Evolutionary conservation across 805 yeast genomes (phyloP).

Genomic region (Candida pseudoglaebosa): DNA sequence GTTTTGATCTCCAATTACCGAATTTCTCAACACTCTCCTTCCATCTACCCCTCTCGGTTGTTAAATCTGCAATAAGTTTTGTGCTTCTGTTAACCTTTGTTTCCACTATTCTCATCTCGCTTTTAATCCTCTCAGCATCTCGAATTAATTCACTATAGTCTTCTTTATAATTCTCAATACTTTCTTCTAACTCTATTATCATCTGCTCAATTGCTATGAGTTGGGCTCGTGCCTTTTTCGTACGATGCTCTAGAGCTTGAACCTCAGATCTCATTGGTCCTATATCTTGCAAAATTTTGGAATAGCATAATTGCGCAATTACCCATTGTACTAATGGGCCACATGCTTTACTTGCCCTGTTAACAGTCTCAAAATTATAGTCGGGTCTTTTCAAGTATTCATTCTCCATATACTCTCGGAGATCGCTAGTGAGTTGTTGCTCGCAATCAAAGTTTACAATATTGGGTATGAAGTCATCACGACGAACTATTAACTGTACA

Average conservation of each 20-base stretch:
- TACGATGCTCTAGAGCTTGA: constrained; percentile 50
- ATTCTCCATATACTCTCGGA: constrained; percentile 54
- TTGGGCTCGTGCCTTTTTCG: constrained; percentile 61
- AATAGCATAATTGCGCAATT: constrained; percentile 78
- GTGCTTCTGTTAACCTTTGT: constrained; percentile 59
- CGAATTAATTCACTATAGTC: constrained; percentile 72
- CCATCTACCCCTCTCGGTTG: constrained; percentile 76
- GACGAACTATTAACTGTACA: constrained; percentile 72
- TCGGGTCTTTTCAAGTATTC: constrained; percentile 59
- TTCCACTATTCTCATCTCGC: constrained; percentile 63
- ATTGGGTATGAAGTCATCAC: constrained; percentile 82
- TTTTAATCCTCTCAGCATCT: constrained; percentile 70
- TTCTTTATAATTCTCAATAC: constrained; percentile 64
- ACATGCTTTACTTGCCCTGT: constrained; percentile 91
- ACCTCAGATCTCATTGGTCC: constrained; percentile 75
- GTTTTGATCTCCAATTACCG: constrained; percentile 35
- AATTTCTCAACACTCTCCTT: constrained; percentile 50
- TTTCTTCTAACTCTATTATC: constrained; percentile 68
- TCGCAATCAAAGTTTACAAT: constrained; percentile 74
- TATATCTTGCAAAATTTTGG: constrained; percentile 63
- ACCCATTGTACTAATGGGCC: constrained; percentile 92
- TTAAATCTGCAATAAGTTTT: constrained; percentile 56
- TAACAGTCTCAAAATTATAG: constrained; percentile 68
- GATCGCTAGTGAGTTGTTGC: constrained; percentile 46
- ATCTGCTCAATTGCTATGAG: constrained; percentile 74